phyloP scores from a whole-genome alignment of 768 basidiomycete genomes.

The Cyathus striatus region DNA sequence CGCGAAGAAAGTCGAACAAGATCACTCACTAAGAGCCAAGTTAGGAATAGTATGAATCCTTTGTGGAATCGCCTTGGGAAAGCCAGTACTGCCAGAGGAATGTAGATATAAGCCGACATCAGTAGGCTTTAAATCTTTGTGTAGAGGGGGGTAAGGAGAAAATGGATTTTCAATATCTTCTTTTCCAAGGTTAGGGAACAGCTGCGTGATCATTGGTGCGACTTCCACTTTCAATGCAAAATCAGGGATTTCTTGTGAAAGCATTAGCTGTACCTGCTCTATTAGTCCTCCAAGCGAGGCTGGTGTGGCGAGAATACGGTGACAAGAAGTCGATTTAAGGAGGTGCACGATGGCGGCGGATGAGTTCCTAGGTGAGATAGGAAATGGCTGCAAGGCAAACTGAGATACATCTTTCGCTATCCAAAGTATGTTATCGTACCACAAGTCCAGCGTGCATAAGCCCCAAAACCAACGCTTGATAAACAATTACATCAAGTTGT shows the following conservation, averaged over 20 bases:
- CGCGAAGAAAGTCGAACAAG: no score
- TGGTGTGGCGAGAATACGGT: constrained; percentile 29
- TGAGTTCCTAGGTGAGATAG: constrained; percentile 33
- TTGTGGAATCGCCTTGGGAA: constrained; percentile 36
- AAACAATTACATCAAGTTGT: constrained; percentile 27
- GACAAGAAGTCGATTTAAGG: constrained; percentile 30
- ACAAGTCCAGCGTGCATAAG: constrained; percentile 28
- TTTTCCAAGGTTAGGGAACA: constrained; percentile 34
- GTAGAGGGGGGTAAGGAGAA: constrained; percentile 16
- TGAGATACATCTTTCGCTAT: not conserved
- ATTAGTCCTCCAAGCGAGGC: constrained; percentile 23
- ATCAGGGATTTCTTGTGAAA: no score
- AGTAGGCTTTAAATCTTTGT: constrained; percentile 10
- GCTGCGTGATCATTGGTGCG: constrained; percentile 18
- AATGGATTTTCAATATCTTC: constrained; percentile 25
- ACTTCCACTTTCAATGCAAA: constrained; percentile 23
- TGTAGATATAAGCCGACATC: constrained; percentile 32
- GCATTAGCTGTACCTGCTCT: no score
- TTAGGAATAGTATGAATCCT: constrained; percentile 13
- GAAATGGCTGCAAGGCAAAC: constrained; percentile 27
- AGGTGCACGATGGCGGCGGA: constrained; percentile 27
- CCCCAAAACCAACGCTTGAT: constrained; percentile 35
- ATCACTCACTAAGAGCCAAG: no score
- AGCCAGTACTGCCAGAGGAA: constrained; percentile 45
- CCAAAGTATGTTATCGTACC: constrained; percentile 12